Conservation (phyloP, 2,329 filamentous ascomycete genomes). For the Escovopsis sp. region DNA sequence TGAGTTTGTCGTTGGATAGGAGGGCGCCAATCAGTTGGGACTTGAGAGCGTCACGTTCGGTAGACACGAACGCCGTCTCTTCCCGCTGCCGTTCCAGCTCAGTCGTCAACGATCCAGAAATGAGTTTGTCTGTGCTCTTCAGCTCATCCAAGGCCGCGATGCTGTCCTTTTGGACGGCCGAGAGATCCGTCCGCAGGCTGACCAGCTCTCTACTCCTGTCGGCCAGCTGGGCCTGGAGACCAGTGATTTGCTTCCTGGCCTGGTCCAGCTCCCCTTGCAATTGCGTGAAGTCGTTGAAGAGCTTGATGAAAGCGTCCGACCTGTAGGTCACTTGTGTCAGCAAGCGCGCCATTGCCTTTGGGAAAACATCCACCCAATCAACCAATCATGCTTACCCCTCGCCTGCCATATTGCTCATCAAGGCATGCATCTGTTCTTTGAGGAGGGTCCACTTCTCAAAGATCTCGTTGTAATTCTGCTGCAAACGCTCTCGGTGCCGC, state of each 20-base stretch:
- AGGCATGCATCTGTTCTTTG: conserved; percentile 40
- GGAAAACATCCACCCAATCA: not conserved
- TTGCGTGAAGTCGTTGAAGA: conserved; percentile 32
- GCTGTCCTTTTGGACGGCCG: conserved; percentile 37
- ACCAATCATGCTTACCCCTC: conserved; percentile 36
- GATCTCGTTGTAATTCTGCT: conserved; percentile 38
- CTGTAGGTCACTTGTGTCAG: conserved; percentile 37
- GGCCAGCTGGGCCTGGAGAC: conserved; percentile 32
- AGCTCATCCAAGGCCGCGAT: conserved; percentile 40
- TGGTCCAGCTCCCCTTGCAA: conserved; percentile 31
- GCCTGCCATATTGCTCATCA: conserved; percentile 33
- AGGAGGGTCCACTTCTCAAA: conserved; percentile 42
- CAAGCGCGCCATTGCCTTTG: conserved; percentile 18
- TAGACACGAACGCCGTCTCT: conserved; percentile 31
- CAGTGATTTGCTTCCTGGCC: conserved; percentile 24
- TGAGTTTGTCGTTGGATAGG: conserved; percentile 43
- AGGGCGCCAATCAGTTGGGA: conserved; percentile 44
- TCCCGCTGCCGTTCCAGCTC: conserved; percentile 41
- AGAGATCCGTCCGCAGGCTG: conserved; percentile 35
- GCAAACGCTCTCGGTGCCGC: conserved; percentile 33
- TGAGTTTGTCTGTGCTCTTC: conserved; percentile 42
- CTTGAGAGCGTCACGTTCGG: conserved; percentile 41
- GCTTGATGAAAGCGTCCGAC: conserved; percentile 34
- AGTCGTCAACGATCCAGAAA: conserved; percentile 40
- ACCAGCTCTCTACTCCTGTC: conserved; percentile 42